Evolutionary conservation across 345 rosid species (phyloP), one percentile per base, ranked within the genome.

Genomic region (Boechera stricta): DNA sequence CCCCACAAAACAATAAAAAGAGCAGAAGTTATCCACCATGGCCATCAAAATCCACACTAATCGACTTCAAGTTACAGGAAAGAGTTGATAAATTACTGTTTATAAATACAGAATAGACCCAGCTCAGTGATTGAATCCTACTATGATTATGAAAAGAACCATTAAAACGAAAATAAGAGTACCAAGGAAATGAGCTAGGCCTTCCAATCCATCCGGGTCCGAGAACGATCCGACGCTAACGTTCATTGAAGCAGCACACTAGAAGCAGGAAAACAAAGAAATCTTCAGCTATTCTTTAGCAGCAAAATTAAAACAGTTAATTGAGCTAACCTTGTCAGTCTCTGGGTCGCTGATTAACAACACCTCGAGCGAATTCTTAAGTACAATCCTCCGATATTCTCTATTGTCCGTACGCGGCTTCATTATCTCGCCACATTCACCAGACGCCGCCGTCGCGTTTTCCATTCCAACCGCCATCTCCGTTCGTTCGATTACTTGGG

Each of bases 101-200:
- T 28, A 10, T 21, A 15, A 35, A 60, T 0, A 58, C 7, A 33
- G 16, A 29, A 29, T 0, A 7, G 7, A 64, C 18, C 51, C 45
- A 32, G 64, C 6, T 55, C 53, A 54, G 0, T 68, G 16, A 33
- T 58, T 32, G 45, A 44, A 45, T 8, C 26, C 31, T 15, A 4
- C 6, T 7, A 32, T 21, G 51, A 39, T 5, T 39, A 39, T 39
- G 21, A 49, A 26, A 15, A 1, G 24, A 9, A 42, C 1, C 47
- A 44, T 5, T 5, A 44, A 12, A 44, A 44, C 6, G 48, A 1
- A n/a, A 47, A 0, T n/a, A n/a, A 45, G 13, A 47, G 53, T 48
- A 48, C 98, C 98, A 1, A 94, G 95, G 73, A 94, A 94, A 82
- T 94, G 97, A 42, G 98, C 97, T n/a, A 94, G 89, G 49, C 98